Conservation (phyloP, 1,139 yeast genomes). For the Petasospora rhodanensis region DNA sequence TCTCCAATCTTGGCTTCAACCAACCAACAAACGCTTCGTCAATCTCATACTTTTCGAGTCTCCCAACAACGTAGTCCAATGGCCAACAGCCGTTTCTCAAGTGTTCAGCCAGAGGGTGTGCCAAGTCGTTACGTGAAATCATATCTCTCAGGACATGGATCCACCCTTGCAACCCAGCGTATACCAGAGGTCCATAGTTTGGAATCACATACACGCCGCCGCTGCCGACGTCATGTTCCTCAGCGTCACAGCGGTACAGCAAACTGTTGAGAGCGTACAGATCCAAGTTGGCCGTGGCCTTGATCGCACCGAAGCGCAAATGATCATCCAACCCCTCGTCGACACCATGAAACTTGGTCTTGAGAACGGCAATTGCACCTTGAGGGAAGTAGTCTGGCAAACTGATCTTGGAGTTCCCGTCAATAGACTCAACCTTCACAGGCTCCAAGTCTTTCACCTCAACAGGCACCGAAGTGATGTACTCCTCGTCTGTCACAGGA, state of each 20-base stretch:
- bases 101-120: slow-evolving; percentile 79
- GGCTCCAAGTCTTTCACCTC: slow-evolving; percentile 48
- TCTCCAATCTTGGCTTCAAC: slow-evolving; percentile 64
- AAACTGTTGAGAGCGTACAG: slow-evolving; percentile 72
- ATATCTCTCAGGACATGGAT: slow-evolving; percentile 60
- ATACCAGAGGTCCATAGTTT: slow-evolving; percentile 63
- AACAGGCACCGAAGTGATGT: slow-evolving; percentile 60
- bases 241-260: slow-evolving; percentile 76
- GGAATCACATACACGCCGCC: slow-evolving; percentile 84
- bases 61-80: slow-evolving; percentile 61
- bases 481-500: slow-evolving; percentile 33
- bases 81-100: slow-evolving; percentile 89
- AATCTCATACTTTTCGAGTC: slow-evolving; percentile 59
- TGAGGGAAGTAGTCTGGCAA: slow-evolving; percentile 68
- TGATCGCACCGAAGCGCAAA: slow-evolving; percentile 68
- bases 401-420: slow-evolving; percentile 45
- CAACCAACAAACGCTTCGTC: slow-evolving; percentile 57
- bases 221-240: slow-evolving; percentile 75
- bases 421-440: slow-evolving; percentile 43
- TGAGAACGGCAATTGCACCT: slow-evolving; percentile 84
- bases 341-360: slow-evolving; percentile 56
- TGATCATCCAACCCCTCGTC: slow-evolving; percentile 59
- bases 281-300: slow-evolving; percentile 57
- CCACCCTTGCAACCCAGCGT: slow-evolving; percentile 96
- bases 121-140: slow-evolving; percentile 68